Evolutionary conservation across 2,329 filamentous ascomycete species (phyloP).

Genomic region (Geosmithia morbida): DNA sequence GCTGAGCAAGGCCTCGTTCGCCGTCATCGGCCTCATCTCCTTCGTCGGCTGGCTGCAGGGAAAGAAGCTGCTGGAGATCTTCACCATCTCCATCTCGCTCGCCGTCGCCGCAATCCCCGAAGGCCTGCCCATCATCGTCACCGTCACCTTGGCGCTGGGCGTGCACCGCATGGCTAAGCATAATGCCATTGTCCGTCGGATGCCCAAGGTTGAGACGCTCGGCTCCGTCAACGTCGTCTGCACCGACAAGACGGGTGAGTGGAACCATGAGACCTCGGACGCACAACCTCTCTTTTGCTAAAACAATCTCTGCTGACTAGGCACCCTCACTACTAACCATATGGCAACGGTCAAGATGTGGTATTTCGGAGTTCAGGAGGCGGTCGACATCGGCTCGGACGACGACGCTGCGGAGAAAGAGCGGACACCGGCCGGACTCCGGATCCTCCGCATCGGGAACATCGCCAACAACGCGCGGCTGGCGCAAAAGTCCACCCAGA

Average conservation of each 20-base stretch:
- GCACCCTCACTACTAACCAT: constrained; percentile 91
- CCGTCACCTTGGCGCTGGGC: constrained; percentile 85
- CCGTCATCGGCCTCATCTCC: constrained; percentile 85
- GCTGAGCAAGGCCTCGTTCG: constrained; percentile 91
- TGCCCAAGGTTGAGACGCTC: constrained; percentile 93
- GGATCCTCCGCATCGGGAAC: constrained; percentile 82
- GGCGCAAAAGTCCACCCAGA: constrained; percentile 55
- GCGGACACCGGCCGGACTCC: constrained; percentile 60
- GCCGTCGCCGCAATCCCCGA: constrained; percentile 94
- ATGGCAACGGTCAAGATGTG: constrained; percentile 97
- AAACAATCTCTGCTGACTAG: constrained; percentile 18
- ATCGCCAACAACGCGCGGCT: constrained; percentile 90
- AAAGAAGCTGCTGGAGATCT: constrained; percentile 82
- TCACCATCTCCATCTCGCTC: constrained; percentile 92
- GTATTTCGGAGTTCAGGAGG: constrained; percentile 60
- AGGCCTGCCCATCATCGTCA: constrained; percentile 94
- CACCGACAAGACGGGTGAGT: constrained; percentile 81
- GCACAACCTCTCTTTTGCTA: constrained; percentile 4
- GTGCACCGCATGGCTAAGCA: constrained; percentile 93
- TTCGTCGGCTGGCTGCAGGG: constrained; percentile 82
- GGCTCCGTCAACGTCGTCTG: constrained; percentile 99
- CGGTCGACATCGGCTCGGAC: constrained; percentile 38
- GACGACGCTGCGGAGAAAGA: constrained; percentile 38
- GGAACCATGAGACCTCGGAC: background rate
- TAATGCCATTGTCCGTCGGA: constrained; percentile 85